Evolutionary conservation across 2,329 filamentous ascomycete genomes (phyloP), one percentile per base, ranked within the genome.

Genomic region (Penicillium paneum): DNA sequence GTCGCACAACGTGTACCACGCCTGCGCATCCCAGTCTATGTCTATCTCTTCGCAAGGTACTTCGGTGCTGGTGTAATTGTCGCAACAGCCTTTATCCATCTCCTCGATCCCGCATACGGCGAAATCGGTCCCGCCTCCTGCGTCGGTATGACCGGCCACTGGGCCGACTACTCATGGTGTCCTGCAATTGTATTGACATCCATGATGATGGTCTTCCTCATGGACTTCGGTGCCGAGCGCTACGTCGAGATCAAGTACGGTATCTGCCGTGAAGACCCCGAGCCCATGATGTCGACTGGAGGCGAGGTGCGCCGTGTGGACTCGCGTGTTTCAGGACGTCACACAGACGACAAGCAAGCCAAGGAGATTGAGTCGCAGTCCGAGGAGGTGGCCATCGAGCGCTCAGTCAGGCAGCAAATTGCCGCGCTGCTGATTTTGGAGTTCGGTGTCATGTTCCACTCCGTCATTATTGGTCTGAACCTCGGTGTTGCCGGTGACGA

Each of bases 391-490:
- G 21, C 19, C 0, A 59, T 65, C 5, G 69, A 72, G 19, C 64
- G 62, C 4, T 70, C 71, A 0, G 73, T 73, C 58, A 57, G 43
- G 8, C 69, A 72, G 45, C 73, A 76, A 45, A 71, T 76, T 29
- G 69, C 72, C 44, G 76, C 65, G 19, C 76, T 68, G 64, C 67
- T 76, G 26, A 76, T 78, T 39, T 77, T 83, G 24, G 83, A 85
- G 66, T 85, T 79, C 62, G 83, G 83, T 56, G 80, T 86, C 57
- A 79, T 86, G 51, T 85, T 86, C 71, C 83, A 86, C 71, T 83
- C 80, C 3, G 79, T 86, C 45, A 83, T 86, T 66, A 85, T 86
- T 56, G 83, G 83, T 2, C 76, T 86, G 49, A 86, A 83, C 49
- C 73, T 86, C 10, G 84, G 81, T 8, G 82, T 84, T n/a, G 77